Percentiles rank a stretch among this genome's conserved stretches.
These are phyloP conservation scores for Emericellopsis atlantica DNA, from an alignment of 2,329 filamentous ascomycete species.

Conservation along the genomic window DNA sequence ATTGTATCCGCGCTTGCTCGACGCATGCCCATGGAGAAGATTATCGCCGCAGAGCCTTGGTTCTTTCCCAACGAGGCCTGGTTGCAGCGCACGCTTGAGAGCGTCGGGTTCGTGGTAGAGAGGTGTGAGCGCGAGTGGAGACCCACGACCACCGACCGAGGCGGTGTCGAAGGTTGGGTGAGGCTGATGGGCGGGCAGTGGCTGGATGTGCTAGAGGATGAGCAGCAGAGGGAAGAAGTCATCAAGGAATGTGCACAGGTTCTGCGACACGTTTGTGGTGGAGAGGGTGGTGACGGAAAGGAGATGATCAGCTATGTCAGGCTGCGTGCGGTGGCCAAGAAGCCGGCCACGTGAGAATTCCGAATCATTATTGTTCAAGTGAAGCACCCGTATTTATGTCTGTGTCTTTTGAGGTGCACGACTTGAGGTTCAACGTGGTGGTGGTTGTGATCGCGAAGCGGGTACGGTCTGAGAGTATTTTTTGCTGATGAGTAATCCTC, in stretches of 20 bases:
- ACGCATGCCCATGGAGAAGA: slow-evolving; percentile 34
- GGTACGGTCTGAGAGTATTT: too few species aligned
- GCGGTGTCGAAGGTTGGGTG: slow-evolving; percentile 55
- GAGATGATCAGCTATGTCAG: slow-evolving; percentile 42
- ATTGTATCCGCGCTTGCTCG: slow-evolving; percentile 39
- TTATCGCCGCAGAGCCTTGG: slow-evolving; percentile 47
- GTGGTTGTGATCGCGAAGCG: too few species aligned
- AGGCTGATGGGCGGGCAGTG: slow-evolving; percentile 48
- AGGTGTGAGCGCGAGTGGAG: slow-evolving; percentile 50
- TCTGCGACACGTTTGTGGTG: slow-evolving; percentile 35
- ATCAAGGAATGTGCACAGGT: slow-evolving; percentile 41
- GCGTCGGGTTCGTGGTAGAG: slow-evolving; percentile 35
- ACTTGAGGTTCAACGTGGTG: too few species aligned
- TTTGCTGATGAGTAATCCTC: too few species aligned
- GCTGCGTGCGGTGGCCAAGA: slow-evolving; percentile 33
- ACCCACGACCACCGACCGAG: slow-evolving; percentile 44
- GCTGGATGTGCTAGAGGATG: slow-evolving; percentile 36
- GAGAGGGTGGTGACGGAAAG: slow-evolving; percentile 39
- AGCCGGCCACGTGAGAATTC: slow-evolving; percentile 6
- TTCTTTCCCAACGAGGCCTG: slow-evolving; percentile 57
- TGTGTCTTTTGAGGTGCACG: too few species aligned
- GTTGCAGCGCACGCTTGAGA: slow-evolving; percentile 32
- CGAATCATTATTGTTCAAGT: too few species aligned
- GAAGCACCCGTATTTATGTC: too few species aligned
- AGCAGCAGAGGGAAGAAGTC: slow-evolving; percentile 33